These are phyloP conservation scores for Myriangium duriaei DNA, from an alignment of 2,329 filamentous ascomycete genomes.

Conservation along the genomic window DNA sequence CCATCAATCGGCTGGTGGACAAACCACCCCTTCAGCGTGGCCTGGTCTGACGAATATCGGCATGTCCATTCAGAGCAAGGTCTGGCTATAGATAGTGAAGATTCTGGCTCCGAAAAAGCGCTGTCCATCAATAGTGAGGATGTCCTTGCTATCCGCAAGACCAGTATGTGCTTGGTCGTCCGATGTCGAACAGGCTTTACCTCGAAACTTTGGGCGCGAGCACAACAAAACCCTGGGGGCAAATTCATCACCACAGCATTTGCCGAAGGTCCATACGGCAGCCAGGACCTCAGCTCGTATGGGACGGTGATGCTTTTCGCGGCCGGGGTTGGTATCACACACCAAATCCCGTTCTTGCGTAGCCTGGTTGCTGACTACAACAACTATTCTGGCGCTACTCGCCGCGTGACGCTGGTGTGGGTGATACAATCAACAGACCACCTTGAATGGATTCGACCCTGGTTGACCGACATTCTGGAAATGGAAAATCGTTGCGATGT, in stretches of 20 bases:
- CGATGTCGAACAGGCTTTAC: slow-evolving; percentile 84
- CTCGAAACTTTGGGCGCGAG: slow-evolving; percentile 62
- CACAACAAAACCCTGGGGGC: slow-evolving; percentile 39
- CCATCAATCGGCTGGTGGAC: slow-evolving; percentile 59
- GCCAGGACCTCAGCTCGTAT: slow-evolving; percentile 80
- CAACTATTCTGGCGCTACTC: slow-evolving; percentile 65
- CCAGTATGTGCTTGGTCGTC: slow-evolving; percentile 66
- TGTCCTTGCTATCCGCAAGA: slow-evolving; percentile 35
- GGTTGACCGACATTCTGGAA: slow-evolving; percentile 73
- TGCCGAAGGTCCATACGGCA: slow-evolving; percentile 75
- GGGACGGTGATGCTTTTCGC: slow-evolving; percentile 85
- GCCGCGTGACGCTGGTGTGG: slow-evolving; percentile 77
- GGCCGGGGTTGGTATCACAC: slow-evolving; percentile 87
- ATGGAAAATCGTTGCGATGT: slow-evolving; percentile 73
- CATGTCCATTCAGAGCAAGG: slow-evolving; percentile 30
- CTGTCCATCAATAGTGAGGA: slow-evolving; percentile 40
- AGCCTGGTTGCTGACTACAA: slow-evolving; percentile 45
- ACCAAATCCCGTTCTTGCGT: slow-evolving; percentile 79
- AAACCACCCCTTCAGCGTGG: slow-evolving; percentile 68
- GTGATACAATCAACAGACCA: slow-evolving; percentile 81
- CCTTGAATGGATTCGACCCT: slow-evolving; percentile 85
- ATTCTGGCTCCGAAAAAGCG: too few relatives aligned
- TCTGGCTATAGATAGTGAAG: slow-evolving; percentile 37
- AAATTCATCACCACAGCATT: slow-evolving; percentile 56
- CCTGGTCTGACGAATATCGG: slow-evolving; percentile 57